Base-by-base conservation (phyloP, 305 asterid genomes). In the Plantago lanceolata region DNA sequence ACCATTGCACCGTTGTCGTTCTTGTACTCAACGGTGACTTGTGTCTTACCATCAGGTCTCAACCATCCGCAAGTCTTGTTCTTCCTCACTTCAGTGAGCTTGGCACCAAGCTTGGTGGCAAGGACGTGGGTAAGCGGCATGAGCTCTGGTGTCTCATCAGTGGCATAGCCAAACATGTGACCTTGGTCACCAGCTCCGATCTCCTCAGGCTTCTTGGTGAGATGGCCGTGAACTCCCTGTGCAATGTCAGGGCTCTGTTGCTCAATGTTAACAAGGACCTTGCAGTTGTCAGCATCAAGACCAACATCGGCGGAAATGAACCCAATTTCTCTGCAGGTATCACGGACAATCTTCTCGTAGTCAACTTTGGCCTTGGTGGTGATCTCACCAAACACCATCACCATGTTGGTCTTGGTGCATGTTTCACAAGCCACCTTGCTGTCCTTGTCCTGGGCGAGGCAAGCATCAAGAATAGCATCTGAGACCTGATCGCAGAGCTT, bases 401-500 rank as follows among this genome's bases (percentile, higher is more conserved):
- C 96, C 96, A 88, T 85, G 73, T 88, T 85, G 11, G 96, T 88
- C 68, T 88, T 88, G 13, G 96, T 82, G 91, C 96, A 88, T 28
- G 94, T 88, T 67, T 88, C 96, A 21, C 96, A 88, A 9, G 96
- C 96, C 12, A 88, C 95, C 66, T 88, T 88, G 88, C 96, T 88
- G 68, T 85, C 95, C 2, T 89, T 86, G 58, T 88, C 96, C 65
- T 88, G 95, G 43, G 79, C 96, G 8, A 88, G 77, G 69, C 96
- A 89, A 64, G 96, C 96, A 73, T 89, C 96, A 19, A 89, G 96
- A 65, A 89, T 89, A 64, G 96, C 96, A 65, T 89, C 96, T 2
- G 96, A 89, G 67, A 89, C 96, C 74, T 89, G 96, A 78, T 88
- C 96, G 65, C 96, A 88, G 50, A 88, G 96, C 86, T 88, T 88